A percentile compares a stretch with the other conserved stretches of the same genome.
Evolutionary conservation across 257 asterid species (phyloP).

Genomic region (Scutellaria minor): DNA sequence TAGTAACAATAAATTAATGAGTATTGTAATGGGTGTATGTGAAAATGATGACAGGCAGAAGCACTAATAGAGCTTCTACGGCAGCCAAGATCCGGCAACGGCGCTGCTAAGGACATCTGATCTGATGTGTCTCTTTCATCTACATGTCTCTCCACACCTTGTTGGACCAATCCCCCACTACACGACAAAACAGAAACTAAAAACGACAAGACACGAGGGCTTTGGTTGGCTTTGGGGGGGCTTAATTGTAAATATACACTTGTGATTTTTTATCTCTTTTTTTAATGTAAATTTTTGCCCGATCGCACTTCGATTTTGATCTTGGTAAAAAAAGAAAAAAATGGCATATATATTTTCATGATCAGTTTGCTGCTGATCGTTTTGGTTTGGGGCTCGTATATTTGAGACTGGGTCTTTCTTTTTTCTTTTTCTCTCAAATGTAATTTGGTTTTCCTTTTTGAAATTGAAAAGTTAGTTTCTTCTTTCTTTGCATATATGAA

Average conservation of each 20-base stretch:
- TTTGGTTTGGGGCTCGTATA: not conserved
- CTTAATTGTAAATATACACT: slow-evolving; percentile 42
- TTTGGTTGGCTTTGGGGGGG: slow-evolving; percentile 2
- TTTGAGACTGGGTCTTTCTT: not conserved
- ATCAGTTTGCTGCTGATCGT: not conserved
- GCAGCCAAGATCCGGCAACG: slow-evolving; percentile 82
- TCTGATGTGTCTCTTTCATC: slow-evolving; percentile 52
- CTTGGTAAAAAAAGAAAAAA: not conserved
- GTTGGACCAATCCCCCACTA: slow-evolving; percentile 2
- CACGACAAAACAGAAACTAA: not conserved
- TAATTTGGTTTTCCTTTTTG: not conserved
- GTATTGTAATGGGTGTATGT: slow-evolving; percentile 30
- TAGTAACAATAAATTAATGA: not conserved
- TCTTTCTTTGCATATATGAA: not conserved
- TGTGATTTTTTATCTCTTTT: not conserved
- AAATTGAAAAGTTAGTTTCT: not conserved
- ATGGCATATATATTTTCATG: not conserved
- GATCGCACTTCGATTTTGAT: slow-evolving; percentile 37
- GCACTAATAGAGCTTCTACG: slow-evolving; percentile 78
- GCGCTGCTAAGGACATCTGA: slow-evolving; percentile 58
- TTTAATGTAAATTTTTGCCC: slow-evolving; percentile 40
- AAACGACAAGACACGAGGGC: not conserved
- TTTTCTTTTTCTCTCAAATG: not conserved
- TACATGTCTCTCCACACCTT: slow-evolving; percentile 39
- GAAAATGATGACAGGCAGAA: slow-evolving; percentile 72